Percentiles rank a stretch among this genome's conserved stretches.
These are phyloP conservation scores for Arabis alpina DNA, from an alignment of 345 rosid genomes.

Conservation along the genomic window DNA sequence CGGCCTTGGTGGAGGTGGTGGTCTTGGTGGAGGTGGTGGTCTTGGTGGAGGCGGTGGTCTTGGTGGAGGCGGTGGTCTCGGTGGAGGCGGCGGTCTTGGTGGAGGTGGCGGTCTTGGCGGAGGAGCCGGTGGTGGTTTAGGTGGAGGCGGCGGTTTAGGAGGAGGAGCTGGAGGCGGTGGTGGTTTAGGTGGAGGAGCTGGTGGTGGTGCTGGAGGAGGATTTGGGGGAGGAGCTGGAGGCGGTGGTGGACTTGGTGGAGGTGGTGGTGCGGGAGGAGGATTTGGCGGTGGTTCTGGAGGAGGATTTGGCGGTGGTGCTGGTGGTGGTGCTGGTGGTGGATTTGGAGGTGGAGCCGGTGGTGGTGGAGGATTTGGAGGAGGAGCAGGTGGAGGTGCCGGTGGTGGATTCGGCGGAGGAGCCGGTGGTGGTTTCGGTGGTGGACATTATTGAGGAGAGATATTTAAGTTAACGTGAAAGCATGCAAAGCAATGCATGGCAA, in stretches of 20 bases:
- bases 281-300: conserved; percentile 39
- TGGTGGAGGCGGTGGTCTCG: conserved; percentile 16
- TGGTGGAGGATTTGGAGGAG: conserved; percentile 51
- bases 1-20: conserved; percentile 49
- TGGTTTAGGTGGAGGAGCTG: conserved; percentile 53
- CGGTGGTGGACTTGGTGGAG: conserved; percentile 48
- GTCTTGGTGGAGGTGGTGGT: conserved; percentile 42
- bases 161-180: conserved; percentile 50
- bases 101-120: conserved; percentile 40
- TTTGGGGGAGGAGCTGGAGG: conserved; percentile 49
- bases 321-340: conserved; percentile 56
- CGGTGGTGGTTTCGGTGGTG: conserved; percentile 40
- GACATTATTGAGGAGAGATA: conserved; percentile 30
- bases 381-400: conserved; percentile 49
- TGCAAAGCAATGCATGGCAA: conserved; percentile 37
- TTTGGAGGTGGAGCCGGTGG: conserved; percentile 48
- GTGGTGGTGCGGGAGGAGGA: conserved; percentile 46
- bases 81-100: conserved; percentile 34
- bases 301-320: no score
- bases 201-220: conserved; percentile 51
- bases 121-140: conserved; percentile 44
- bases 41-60: conserved; percentile 45
- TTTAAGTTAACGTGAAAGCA: conserved; percentile 24
- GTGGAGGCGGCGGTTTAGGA: conserved; percentile 47
- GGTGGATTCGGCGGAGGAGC: conserved; percentile 45